Base-by-base conservation (phyloP, 1,284 basidiomycete species). In the Vanrija pseudolonga region DNA sequence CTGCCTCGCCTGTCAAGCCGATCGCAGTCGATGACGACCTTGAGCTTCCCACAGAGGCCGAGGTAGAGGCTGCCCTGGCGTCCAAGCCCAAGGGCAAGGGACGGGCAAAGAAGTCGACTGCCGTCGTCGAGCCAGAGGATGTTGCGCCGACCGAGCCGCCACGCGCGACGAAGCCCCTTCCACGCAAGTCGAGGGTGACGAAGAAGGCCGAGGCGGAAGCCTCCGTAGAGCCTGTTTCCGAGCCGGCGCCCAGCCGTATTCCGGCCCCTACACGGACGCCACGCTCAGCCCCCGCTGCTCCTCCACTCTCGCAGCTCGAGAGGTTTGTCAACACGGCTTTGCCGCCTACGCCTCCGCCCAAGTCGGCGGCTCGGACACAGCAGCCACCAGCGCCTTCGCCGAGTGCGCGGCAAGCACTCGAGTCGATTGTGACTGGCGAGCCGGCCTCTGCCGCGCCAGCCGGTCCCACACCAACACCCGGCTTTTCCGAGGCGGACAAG, bases 241-340 rank as follows among this genome's bases (percentile, higher is more conserved):
- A 42, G 15, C 17, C 41, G 3, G 9, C 38, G 2, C 23, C 24
- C 11, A 12, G 9, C 14, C 43, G 23, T 7, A 44, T 26, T 17
- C 23, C 43, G 4, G 43, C 23, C 15, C 43, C 23, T 4, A 6
- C 43, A 3, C 14, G 7, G 46, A 50, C 47, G 26, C 43, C 12
- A 50, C 50, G 6, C 50, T 32, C 56, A 8, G 24, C 45, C 5
- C 50, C 40, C 4, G 19, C 46, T 44, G 22, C 41, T 23, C 6
- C 46, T 7, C 58, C 64, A 4, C 47, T 62, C 26, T 59, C 65
- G 6, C 61, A 65, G 37, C 57, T 68, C 17, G 65, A 68, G 37
- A 50, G 62, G 32, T 67, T 70, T 57, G 54, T 62, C 8, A 72
- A 70, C 51, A 60, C 68, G 11, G 67, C 67, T 20, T 60, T 62